phyloP scores from a whole-genome alignment of 2,329 filamentous ascomycete genomes.

The Calonectria hongkongensis region DNA sequence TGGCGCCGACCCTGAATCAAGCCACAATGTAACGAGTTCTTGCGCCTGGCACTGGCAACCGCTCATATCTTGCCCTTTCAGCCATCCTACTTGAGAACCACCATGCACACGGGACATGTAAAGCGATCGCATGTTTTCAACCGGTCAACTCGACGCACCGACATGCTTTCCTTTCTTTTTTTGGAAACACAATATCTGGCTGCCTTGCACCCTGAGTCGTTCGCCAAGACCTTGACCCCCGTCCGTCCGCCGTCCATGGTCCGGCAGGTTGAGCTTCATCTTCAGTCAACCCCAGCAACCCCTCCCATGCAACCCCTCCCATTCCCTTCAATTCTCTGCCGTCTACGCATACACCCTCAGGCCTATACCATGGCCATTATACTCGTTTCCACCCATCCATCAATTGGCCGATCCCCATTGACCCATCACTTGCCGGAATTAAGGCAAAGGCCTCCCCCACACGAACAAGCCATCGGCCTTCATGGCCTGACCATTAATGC shows the following conservation, averaged over 20 bases:
- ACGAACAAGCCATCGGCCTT: conserved; percentile 4
- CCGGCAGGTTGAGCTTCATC: conserved; percentile 36
- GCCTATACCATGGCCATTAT: conserved; percentile 13
- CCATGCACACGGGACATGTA: neutral
- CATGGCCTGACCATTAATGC: conserved; percentile 23
- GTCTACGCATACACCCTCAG: conserved; percentile 27
- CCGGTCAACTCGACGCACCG: neutral
- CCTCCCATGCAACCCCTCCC: conserved; percentile 10
- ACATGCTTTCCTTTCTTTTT: conserved; percentile 21
- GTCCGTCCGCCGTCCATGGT: conserved; percentile 37
- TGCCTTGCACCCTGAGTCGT: conserved; percentile 25
- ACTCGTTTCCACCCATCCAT: conserved; percentile 6
- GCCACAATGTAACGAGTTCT: too few species aligned
- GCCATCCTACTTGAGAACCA: neutral
- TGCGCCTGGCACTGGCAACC: too few species aligned
- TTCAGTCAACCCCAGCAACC: conserved; percentile 26
- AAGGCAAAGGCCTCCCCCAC: conserved; percentile 13
- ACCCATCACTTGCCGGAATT: neutral
- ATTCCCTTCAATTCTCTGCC: neutral
- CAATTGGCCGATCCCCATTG: conserved; percentile 14
- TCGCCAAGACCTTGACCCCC: conserved; percentile 31
- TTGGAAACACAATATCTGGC: conserved; percentile 1
- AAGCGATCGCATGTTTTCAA: neutral
- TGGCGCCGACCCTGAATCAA: neutral
- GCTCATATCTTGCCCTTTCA: neutral